A percentile compares a stretch with the other conserved stretches of the same genome.
Conservation (phyloP, 202 grass and related monocot species). For the Elaeis oleifera region DNA sequence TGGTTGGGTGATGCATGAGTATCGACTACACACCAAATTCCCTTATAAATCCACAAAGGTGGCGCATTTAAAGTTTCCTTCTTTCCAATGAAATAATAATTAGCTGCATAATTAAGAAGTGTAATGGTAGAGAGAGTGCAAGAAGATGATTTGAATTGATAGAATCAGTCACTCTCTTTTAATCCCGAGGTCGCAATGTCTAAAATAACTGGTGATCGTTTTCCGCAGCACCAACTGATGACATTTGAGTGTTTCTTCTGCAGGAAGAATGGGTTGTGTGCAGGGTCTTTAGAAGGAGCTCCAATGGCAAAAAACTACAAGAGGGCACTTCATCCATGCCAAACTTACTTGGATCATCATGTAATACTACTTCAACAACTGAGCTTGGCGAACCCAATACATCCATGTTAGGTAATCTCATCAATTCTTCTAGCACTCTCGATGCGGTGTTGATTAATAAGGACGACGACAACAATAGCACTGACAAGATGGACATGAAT, state of each 20-base stretch:
- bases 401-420: constrained; percentile 31
- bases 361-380: constrained; percentile 19
- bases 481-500: constrained; percentile 6
- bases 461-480: not conserved
- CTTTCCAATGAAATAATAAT: no score
- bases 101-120: no score
- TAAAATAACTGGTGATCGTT: no score
- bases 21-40: constrained; percentile 36
- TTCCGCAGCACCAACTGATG: no score
- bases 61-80: no score
- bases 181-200: no score
- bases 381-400: constrained; percentile 39
- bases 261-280: constrained; percentile 51
- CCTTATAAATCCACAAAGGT: constrained; percentile 34
- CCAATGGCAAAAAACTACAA: constrained; percentile 20
- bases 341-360: constrained; percentile 23
- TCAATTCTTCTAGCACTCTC: constrained; percentile 17
- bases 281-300: constrained; percentile 40
- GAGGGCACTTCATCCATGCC: constrained; percentile 11
- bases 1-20: constrained; percentile 48
- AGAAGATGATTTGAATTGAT: no score
- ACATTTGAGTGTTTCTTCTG: not conserved
- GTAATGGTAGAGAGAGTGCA: no score
- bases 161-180: no score
- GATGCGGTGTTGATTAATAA: constrained; percentile 8